Evolutionary conservation across 257 asterid species (phyloP), one percentile per base, ranked within the genome.

Genomic region (Solanum pennellii): DNA sequence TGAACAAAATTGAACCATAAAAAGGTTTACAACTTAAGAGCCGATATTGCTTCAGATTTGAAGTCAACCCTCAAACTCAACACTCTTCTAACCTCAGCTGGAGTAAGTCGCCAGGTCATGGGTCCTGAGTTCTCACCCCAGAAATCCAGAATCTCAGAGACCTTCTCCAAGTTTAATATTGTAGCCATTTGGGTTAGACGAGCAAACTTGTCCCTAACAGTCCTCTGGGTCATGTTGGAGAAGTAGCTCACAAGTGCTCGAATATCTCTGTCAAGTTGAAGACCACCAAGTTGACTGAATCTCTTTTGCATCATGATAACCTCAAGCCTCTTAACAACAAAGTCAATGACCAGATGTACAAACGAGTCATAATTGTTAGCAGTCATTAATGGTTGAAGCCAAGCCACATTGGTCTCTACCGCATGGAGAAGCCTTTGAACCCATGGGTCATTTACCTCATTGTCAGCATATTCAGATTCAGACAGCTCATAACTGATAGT

Each of bases 101-200:
- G 98, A 89, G 98, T 95, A 27, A 97, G 90, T 88, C 98, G 92
- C 98, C 99, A 97, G 56, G 99, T 95, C 98, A 97, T 94, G 83
- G 98, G 98, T 88, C 98, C 98, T 11, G 98, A 92, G 90, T 97
- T 96, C 91, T 97, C 99, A 45, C 99, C 98, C 99, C 99, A 96
- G 94, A 96, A 96, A 91, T 97, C 99, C 91, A 97, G 91, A 88
- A 97, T 97, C 92, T 97, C 99, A 1, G 98, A 97, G 42, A 97
- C 99, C 86, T 95, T 97, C 90, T 95, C 99, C 90, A 97, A 88
- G 92, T 97, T 97, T 35, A 97, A 92, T 86, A 97, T 93, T 39
- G 98, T 95, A 47, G 99, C 99, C 99, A 97, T 97, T 93, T 97
- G 99, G 10, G 99, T 97, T 49, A 97, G 93, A 74, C 98, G 96